A percentile compares a stretch with the other conserved stretches of the same genome.
These are phyloP conservation scores for Salix brachista DNA, from an alignment of 345 rosid species.

Conservation along the genomic window DNA sequence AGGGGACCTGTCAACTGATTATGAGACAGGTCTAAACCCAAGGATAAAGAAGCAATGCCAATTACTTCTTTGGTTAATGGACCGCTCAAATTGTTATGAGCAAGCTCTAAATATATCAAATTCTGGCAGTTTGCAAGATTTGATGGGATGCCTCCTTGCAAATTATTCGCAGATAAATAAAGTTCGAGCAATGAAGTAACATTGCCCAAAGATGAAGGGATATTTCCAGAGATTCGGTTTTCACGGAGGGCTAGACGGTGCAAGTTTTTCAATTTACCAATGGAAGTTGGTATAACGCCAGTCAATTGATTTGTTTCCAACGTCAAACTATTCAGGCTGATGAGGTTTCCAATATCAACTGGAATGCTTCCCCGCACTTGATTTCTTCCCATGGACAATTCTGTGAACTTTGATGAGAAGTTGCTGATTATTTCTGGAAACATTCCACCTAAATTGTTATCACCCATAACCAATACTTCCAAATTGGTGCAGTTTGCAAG, in stretches of 20 bases:
- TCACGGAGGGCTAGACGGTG: accelerated
- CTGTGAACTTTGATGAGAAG: not conserved
- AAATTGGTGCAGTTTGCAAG: conserved; percentile 9
- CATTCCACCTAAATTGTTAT: conserved; percentile 13
- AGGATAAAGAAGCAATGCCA: not conserved
- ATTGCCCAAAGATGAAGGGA: conserved; percentile 10
- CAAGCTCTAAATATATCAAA: not conserved
- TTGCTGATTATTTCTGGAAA: conserved; percentile 1
- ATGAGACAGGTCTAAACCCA: not conserved
- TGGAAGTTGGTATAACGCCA: not conserved
- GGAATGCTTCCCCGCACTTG: not conserved
- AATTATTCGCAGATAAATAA: not conserved
- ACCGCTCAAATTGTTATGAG: conserved; percentile 2
- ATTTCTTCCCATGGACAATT: accelerated
- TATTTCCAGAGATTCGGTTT: conserved; percentile 5
- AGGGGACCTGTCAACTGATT: conserved; percentile 3
- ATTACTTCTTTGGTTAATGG: not conserved
- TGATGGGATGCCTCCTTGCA: conserved; percentile 14
- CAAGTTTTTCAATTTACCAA: not conserved
- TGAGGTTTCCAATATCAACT: conserved; percentile 15
- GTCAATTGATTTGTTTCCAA: conserved; percentile 1
- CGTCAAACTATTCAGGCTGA: not conserved
- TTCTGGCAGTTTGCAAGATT: not conserved
- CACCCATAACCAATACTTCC: accelerated
- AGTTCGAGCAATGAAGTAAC: not conserved